phyloP scores from a whole-genome alignment of 768 basidiomycete genomes.

The Lyophyllum atratum region DNA sequence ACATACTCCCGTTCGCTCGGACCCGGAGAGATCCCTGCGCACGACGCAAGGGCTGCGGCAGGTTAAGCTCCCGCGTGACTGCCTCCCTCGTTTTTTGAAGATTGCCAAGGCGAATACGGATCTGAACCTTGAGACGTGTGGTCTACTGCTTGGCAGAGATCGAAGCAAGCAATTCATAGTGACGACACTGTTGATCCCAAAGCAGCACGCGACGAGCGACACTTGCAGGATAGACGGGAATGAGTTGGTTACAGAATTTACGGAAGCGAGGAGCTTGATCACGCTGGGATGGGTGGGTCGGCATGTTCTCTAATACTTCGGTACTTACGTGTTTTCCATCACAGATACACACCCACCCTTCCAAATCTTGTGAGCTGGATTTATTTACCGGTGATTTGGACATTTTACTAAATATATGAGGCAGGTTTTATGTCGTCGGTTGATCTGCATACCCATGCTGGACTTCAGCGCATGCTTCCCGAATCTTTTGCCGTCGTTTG shows the following conservation, averaged over 20 bases:
- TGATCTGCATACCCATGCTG: constrained; percentile 88
- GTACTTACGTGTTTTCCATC: no score
- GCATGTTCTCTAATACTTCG: constrained; percentile 5
- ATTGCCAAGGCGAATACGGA: constrained; percentile 80
- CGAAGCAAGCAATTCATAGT: constrained; percentile 64
- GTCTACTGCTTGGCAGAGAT: constrained; percentile 72
- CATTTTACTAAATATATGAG: background rate
- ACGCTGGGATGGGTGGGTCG: constrained; percentile 87
- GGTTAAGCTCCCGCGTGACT: constrained; percentile 70
- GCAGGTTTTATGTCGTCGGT: constrained; percentile 92
- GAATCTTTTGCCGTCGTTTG: constrained; percentile 95
- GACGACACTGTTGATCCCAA: constrained; percentile 83
- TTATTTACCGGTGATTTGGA: constrained; percentile 10
- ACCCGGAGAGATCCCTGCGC: no score
- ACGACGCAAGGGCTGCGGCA: constrained; percentile 45
- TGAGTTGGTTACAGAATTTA: constrained; percentile 83
- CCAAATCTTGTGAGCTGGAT: constrained; percentile 83
- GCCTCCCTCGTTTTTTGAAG: constrained; percentile 72
- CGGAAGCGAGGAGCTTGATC: constrained; percentile 76
- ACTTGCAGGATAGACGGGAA: constrained; percentile 94
- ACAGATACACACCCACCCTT: constrained; percentile 91
- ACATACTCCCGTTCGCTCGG: no score
- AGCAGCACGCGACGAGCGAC: constrained; percentile 84
- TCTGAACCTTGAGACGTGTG: constrained; percentile 84
- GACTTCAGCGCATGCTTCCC: constrained; percentile 86